phyloP scores from a whole-genome alignment of 2,329 filamentous ascomycete genomes.

The Pyrenochaeta sp. region DNA sequence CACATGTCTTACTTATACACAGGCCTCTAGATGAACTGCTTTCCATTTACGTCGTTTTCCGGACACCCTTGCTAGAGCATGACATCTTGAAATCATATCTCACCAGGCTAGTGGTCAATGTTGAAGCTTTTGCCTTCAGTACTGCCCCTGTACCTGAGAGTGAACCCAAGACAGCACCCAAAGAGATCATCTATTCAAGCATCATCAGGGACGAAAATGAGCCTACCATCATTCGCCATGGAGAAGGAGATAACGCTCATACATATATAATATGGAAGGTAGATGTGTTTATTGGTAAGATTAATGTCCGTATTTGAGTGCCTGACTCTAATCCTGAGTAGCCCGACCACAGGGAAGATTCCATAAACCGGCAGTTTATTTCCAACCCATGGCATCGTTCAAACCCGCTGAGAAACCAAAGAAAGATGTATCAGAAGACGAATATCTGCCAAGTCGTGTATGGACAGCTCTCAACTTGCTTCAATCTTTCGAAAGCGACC shows the following conservation, averaged over 20 bases:
- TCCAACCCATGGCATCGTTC: constrained; percentile 63
- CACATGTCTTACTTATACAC: constrained; percentile 59
- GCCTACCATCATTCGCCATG: constrained; percentile 40
- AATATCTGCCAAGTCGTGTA: constrained; percentile 73
- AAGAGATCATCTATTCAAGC: constrained; percentile 66
- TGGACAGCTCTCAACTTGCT: constrained; percentile 79
- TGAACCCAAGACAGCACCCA: constrained; percentile 46
- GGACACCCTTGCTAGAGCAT: constrained; percentile 68
- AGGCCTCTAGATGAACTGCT: constrained; percentile 74
- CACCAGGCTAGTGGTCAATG: constrained; percentile 67
- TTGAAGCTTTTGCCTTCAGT: constrained; percentile 70
- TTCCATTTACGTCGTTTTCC: constrained; percentile 72
- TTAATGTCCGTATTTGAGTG: too few species aligned
- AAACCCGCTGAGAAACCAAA: constrained; percentile 59
- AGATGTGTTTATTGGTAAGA: constrained; percentile 46
- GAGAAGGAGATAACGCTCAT: constrained; percentile 29
- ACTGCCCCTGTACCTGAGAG: constrained; percentile 54
- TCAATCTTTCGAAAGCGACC: constrained; percentile 73
- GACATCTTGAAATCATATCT: constrained; percentile 65
- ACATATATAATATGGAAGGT: constrained; percentile 51
- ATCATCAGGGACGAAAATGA: constrained; percentile 42
- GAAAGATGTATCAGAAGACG: constrained; percentile 56
- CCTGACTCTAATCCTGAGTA: constrained; percentile 20
- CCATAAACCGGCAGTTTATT: constrained; percentile 70
- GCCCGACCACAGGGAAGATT: constrained; percentile 65